These are phyloP conservation scores for Yarrowia bubula DNA, from an alignment of 805 yeast species.

Conservation along the genomic window DNA sequence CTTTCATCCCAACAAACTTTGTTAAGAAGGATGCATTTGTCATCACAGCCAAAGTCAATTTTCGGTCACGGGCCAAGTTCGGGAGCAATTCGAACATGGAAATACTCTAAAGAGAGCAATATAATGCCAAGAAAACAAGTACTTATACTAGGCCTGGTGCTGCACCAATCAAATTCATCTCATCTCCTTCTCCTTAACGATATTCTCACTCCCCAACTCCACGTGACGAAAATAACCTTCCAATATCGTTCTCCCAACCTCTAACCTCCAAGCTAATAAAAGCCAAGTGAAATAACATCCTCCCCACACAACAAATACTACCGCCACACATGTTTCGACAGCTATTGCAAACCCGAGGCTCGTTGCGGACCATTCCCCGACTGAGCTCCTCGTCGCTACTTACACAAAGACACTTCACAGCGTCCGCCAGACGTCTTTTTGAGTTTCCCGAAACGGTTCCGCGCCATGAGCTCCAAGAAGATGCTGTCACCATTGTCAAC, in stretches of 20 bases:
- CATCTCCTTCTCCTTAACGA: neutral
- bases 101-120: neutral
- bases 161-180: no score
- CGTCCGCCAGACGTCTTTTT: conserved; percentile 7
- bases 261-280: neutral
- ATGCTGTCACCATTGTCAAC: conserved; percentile 33
- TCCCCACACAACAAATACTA: neutral
- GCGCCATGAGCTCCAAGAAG: neutral
- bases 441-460: conserved; percentile 26
- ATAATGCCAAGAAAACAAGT: no score
- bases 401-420: conserved; percentile 4
- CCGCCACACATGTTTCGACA: conserved; percentile 15
- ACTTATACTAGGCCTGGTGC: neutral
- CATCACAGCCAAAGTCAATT: neutral
- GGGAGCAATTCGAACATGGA: neutral
- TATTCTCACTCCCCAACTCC: neutral
- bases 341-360: neutral
- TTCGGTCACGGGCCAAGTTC: neutral
- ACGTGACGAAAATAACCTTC: conserved; percentile 7
- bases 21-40: neutral
- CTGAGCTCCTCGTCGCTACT: neutral
- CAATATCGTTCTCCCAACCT: neutral
- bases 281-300: neutral
- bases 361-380: conserved; percentile 4
- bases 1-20: neutral